These are phyloP conservation scores for Corylus avellana DNA, from an alignment of 306 rosid species.

Conservation along the genomic window DNA sequence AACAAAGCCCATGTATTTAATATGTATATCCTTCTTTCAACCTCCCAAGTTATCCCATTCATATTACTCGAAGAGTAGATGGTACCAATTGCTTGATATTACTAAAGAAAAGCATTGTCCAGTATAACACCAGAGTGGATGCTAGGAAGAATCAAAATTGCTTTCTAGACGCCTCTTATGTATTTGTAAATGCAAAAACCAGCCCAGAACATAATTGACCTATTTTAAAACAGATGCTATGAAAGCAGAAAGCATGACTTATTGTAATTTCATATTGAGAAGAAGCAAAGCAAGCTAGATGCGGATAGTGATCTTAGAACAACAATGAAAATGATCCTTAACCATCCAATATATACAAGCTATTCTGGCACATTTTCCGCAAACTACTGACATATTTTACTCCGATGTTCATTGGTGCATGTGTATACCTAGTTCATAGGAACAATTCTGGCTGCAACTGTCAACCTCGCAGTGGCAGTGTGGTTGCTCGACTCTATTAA, in stretches of 20 bases:
- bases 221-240: no score
- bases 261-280: no score
- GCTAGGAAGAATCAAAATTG: no score
- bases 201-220: no score
- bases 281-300: background rate
- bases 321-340: background rate
- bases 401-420: background rate
- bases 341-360: background rate
- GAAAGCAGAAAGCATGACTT: no score
- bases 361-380: background rate
- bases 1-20: background rate
- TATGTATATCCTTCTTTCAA: background rate
- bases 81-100: no score
- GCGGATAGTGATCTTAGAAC: background rate
- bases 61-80: no score
- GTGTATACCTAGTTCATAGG: constrained; percentile 62
- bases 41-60: background rate
- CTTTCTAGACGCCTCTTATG: no score
- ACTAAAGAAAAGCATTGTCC: no score
- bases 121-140: no score
- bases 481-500: constrained; percentile 60
- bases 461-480: constrained; percentile 71
- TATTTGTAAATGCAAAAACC: no score
- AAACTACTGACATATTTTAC: constrained; percentile 9
- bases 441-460: constrained; percentile 73